Conservation (phyloP, 306 rosid genomes). For the Vigna radiata region DNA sequence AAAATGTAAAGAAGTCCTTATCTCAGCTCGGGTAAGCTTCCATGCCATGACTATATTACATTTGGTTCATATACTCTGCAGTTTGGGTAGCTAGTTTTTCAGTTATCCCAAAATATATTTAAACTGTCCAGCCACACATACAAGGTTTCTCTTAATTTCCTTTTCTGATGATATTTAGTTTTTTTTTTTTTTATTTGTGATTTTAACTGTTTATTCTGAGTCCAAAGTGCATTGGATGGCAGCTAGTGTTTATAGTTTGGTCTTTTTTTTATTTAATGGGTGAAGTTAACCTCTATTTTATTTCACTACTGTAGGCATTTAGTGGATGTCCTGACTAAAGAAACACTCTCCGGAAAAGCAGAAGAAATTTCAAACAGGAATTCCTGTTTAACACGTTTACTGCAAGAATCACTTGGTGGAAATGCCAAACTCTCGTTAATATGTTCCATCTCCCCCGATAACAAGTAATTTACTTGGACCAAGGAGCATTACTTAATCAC, state of each 20-base stretch:
- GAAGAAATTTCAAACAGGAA: conserved; percentile 57
- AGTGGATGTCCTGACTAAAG: conserved; percentile 71
- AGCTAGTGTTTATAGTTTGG: too few species aligned
- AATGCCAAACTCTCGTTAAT: conserved; percentile 86
- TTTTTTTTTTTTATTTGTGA: not conserved
- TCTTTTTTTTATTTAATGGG: too few species aligned
- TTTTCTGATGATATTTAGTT: not conserved
- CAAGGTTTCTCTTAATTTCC: not conserved
- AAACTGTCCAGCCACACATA: not conserved
- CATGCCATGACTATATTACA: conserved; percentile 30
- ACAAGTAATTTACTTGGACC: conserved; percentile 58
- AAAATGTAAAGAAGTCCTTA: conserved; percentile 81
- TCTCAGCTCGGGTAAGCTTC: conserved; percentile 85
- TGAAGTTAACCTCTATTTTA: conserved; percentile 28
- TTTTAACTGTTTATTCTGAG: not conserved
- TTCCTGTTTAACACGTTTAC: conserved; percentile 79
- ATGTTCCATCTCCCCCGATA: conserved; percentile 74
- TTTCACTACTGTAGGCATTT: conserved; percentile 67
- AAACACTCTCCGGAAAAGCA: conserved; percentile 52
- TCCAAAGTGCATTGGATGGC: not conserved
- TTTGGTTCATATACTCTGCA: not conserved
- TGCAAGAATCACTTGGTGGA: conserved; percentile 87
- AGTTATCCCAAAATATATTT: not conserved
- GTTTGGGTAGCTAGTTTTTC: not conserved
- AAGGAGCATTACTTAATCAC: not conserved